Evolutionary conservation across 2,329 filamentous ascomycete genomes (phyloP).

Genomic region (Aspergillus japonicus): DNA sequence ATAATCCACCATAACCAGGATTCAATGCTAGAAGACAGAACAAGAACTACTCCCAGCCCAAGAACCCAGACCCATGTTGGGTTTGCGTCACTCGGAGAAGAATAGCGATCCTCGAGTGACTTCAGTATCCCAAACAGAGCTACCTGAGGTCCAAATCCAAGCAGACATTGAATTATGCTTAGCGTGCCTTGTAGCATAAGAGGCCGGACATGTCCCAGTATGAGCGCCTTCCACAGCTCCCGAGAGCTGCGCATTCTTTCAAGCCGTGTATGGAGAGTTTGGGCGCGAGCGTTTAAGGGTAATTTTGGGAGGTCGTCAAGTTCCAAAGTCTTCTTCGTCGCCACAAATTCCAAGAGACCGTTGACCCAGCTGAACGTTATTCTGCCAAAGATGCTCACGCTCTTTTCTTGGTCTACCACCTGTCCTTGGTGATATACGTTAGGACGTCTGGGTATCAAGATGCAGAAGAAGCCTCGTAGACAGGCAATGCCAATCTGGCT

Average conservation of each 20-base stretch:
- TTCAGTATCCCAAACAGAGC: constrained; percentile 65
- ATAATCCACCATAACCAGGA: constrained; percentile 67
- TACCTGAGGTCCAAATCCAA: constrained; percentile 71
- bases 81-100: constrained; percentile 46
- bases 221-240: constrained; percentile 61
- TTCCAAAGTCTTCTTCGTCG: constrained; percentile 60
- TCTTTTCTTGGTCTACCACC: constrained; percentile 63
- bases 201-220: constrained; percentile 56
- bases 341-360: constrained; percentile 55
- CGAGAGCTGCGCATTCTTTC: constrained; percentile 30
- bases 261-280: constrained; percentile 53
- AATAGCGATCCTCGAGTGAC: constrained; percentile 58
- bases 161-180: constrained; percentile 53
- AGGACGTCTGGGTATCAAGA: constrained; percentile 65
- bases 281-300: constrained; percentile 54
- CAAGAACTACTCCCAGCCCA: constrained; percentile 59
- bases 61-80: constrained; percentile 69
- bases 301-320: constrained; percentile 63
- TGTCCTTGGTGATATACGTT: constrained; percentile 61
- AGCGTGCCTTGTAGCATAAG: constrained; percentile 61
- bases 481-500: constrained; percentile 47
- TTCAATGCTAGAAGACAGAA: constrained; percentile 60
- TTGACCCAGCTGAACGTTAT: constrained; percentile 67
- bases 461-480: constrained; percentile 34
- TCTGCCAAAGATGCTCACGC: constrained; percentile 59